Percentiles rank a stretch among this genome's conserved stretches.
Evolutionary conservation across 2,329 filamentous ascomycete species (phyloP).

Genomic region (Cladosporium velox): DNA sequence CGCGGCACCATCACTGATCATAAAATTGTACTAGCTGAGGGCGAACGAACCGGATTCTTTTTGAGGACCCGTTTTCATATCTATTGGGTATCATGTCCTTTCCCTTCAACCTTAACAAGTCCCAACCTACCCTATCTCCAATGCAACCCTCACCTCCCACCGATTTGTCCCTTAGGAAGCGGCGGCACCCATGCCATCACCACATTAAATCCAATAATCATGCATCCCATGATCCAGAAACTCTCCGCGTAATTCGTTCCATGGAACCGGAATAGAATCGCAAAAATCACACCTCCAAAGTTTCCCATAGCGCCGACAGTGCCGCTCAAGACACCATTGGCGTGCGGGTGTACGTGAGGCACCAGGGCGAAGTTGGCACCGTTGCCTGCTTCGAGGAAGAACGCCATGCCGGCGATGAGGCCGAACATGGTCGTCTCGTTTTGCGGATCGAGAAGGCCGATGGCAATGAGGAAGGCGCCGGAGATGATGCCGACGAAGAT

Average conservation of each 20-base stretch:
- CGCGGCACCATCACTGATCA: too few relatives aligned
- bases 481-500: constrained; percentile 56
- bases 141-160: constrained; percentile 36
- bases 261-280: constrained; percentile 74
- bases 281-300: constrained; percentile 76
- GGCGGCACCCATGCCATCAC: constrained; percentile 62
- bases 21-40: background rate
- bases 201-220: constrained; percentile 69
- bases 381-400: constrained; percentile 80
- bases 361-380: constrained; percentile 82
- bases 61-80: background rate
- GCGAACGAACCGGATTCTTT: background rate
- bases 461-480: constrained; percentile 59
- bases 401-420: constrained; percentile 69
- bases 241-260: constrained; percentile 65
- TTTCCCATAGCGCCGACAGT: constrained; percentile 70
- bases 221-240: constrained; percentile 72
- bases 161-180: constrained; percentile 54
- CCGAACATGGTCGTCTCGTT: constrained; percentile 68
- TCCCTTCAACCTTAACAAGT: background rate
- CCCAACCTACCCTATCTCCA: background rate
- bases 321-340: constrained; percentile 72
- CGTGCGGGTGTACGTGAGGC: constrained; percentile 77
- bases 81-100: background rate
- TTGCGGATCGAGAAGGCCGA: constrained; percentile 62